A percentile compares a stretch with the other conserved stretches of the same genome.
These are phyloP conservation scores for Cryptosporidium canis DNA, from an alignment of 169 alveolate species.

Conservation along the genomic window DNA sequence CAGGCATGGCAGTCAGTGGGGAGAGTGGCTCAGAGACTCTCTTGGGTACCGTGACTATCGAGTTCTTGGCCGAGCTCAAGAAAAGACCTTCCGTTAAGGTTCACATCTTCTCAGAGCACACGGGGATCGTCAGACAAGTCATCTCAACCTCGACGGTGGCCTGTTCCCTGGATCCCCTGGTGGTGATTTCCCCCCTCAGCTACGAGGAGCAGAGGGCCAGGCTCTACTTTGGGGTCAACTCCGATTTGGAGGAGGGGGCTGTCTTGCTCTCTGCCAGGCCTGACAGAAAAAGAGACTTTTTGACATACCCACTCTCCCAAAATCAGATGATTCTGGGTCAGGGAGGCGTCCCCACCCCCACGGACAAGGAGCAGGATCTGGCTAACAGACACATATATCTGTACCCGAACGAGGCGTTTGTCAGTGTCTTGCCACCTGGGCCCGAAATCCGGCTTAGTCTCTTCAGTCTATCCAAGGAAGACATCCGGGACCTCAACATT, in stretches of 20 bases:
- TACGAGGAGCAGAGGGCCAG: neutral
- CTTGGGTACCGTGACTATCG: slow-evolving; percentile 17
- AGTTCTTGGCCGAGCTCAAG: neutral
- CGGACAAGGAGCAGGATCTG: neutral
- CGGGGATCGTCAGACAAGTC: slow-evolving; percentile 22
- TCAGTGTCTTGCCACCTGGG: neutral
- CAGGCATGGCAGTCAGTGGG: slow-evolving; percentile 45
- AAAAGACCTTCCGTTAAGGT: neutral
- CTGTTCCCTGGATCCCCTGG: slow-evolving; percentile 18
- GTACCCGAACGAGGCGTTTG: neutral
- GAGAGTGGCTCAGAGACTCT: neutral
- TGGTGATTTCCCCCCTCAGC: neutral
- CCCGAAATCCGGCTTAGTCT: neutral
- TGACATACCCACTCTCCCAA: slow-evolving; percentile 29
- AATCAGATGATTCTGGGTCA: neutral
- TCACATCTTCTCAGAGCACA: slow-evolving; percentile 1
- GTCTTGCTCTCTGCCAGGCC: neutral
- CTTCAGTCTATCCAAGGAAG: neutral
- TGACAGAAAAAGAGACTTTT: neutral
- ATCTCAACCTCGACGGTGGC: slow-evolving; percentile 34
- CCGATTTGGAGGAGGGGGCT: neutral
- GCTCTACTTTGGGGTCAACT: neutral
- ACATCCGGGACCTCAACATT: neutral
- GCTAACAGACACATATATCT: slow-evolving; percentile 4
- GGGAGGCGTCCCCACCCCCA: neutral